Evolutionary conservation across 257 asterid species (phyloP).

Genomic region (Nicotiana obtusifolia): DNA sequence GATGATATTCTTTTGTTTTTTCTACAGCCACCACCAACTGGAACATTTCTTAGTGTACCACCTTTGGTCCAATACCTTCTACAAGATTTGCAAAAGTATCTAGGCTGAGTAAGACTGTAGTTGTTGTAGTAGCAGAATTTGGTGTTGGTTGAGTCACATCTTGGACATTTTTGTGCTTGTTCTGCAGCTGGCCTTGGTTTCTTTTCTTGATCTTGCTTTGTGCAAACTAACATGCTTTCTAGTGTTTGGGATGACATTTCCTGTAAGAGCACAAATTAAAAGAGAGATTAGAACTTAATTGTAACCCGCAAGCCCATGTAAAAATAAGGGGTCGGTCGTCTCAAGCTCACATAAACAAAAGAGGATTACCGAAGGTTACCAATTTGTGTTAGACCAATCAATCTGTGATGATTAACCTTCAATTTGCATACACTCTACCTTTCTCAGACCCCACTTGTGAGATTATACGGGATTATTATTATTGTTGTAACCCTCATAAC

Average conservation of each 20-base stretch:
- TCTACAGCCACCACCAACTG: conserved; percentile 94
- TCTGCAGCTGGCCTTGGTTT: conserved; percentile 62
- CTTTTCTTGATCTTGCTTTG: conserved; percentile 57
- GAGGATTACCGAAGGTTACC: too few species aligned
- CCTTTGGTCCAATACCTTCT: conserved; percentile 97
- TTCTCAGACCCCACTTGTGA: too few species aligned
- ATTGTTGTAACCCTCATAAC: too few species aligned
- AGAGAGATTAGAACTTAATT: not conserved
- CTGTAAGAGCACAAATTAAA: conserved; percentile 19
- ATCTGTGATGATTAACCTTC: too few species aligned
- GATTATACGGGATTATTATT: too few species aligned
- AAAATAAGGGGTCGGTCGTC: not conserved
- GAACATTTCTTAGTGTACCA: conserved; percentile 84
- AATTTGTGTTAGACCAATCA: too few species aligned
- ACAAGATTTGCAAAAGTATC: conserved; percentile 94
- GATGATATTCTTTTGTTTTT: conserved; percentile 55
- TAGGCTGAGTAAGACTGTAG: conserved; percentile 89
- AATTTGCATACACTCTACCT: too few species aligned
- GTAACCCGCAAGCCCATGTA: not conserved
- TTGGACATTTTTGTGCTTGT: conserved; percentile 70
- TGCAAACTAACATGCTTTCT: conserved; percentile 75
- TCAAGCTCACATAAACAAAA: not conserved
- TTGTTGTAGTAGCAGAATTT: conserved; percentile 95
- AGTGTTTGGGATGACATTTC: conserved; percentile 70
- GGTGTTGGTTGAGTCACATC: conserved; percentile 91